These are phyloP conservation scores for Persicaria tinctoria DNA, from an alignment of 148 eudicot species.

Conservation along the genomic window DNA sequence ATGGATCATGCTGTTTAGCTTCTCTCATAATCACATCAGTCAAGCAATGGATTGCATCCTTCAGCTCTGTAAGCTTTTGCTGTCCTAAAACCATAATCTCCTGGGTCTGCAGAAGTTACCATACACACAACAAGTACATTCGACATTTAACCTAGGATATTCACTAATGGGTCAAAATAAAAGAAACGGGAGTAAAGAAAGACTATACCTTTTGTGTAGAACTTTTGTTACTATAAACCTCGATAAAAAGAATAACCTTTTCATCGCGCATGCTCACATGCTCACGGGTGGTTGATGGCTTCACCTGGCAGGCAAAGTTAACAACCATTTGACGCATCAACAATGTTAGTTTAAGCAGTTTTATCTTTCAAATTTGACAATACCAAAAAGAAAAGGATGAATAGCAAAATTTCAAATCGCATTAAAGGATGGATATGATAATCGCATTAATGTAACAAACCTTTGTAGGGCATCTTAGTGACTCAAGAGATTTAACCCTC, in stretches of 20 bases:
- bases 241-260: conserved; percentile 62
- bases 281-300: conserved; percentile 31
- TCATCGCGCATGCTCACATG: conserved; percentile 47
- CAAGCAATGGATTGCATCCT: conserved; percentile 68
- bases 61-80: conserved; percentile 67
- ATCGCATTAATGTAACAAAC: conserved; percentile 18
- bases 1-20: conserved; percentile 58
- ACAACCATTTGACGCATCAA: background rate
- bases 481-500: conserved; percentile 43
- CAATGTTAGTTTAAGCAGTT: background rate
- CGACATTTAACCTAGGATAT: background rate
- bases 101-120: conserved; percentile 42
- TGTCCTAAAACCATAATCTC: conserved; percentile 75
- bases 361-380: background rate
- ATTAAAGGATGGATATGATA: background rate
- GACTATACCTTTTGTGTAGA: conserved; percentile 37
- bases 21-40: conserved; percentile 72
- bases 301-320: conserved; percentile 30
- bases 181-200: background rate
- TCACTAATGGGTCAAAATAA: background rate
- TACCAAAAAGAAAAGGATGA: background rate
- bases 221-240: conserved; percentile 53
- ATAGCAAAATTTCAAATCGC: background rate
- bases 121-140: background rate
- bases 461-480: conserved; percentile 33